A percentile compares a stretch with the other conserved stretches of the same genome.
These are phyloP conservation scores for Sinapis alba DNA, from an alignment of 441 rosid genomes.

Conservation along the genomic window DNA sequence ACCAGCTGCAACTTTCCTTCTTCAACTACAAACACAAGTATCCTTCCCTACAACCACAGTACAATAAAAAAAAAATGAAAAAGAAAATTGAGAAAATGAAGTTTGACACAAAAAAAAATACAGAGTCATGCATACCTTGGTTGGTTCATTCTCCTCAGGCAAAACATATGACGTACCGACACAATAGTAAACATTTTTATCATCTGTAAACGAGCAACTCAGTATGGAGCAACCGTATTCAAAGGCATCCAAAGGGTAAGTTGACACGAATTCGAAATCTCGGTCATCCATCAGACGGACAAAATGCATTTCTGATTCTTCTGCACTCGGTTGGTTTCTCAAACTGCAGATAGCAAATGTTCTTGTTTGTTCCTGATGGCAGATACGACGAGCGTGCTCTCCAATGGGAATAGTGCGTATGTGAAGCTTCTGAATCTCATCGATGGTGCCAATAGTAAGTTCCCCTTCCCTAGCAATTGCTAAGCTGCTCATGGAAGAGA, in stretches of 20 bases:
- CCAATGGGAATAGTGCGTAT: constrained; percentile 91
- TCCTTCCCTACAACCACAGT: constrained; percentile 63
- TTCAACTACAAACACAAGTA: constrained; percentile 80
- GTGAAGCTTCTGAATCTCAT: constrained; percentile 95
- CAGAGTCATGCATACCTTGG: constrained; percentile 52
- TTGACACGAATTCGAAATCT: constrained; percentile 79
- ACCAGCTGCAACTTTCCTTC: constrained; percentile 85
- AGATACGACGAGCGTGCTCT: constrained; percentile 82
- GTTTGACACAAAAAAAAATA: neutral
- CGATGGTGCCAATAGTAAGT: constrained; percentile 88
- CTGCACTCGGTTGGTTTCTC: constrained; percentile 75
- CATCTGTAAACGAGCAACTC: constrained; percentile 88
- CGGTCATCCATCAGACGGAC: constrained; percentile 91
- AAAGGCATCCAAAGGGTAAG: constrained; percentile 79
- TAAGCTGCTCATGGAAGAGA: constrained; percentile 52
- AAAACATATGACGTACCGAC: constrained; percentile 97
- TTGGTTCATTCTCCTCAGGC: constrained; percentile 87
- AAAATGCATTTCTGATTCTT: constrained; percentile 83
- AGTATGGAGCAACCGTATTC: constrained; percentile 90
- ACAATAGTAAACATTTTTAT: constrained; percentile 79
- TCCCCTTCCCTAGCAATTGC: constrained; percentile 95
- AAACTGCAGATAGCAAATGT: constrained; percentile 84
- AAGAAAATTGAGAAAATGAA: neutral
- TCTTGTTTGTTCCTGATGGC: constrained; percentile 92
- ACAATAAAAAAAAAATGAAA: neutral